Conservation (phyloP, 305 asterid genomes). For the Solanum chacoense region DNA sequence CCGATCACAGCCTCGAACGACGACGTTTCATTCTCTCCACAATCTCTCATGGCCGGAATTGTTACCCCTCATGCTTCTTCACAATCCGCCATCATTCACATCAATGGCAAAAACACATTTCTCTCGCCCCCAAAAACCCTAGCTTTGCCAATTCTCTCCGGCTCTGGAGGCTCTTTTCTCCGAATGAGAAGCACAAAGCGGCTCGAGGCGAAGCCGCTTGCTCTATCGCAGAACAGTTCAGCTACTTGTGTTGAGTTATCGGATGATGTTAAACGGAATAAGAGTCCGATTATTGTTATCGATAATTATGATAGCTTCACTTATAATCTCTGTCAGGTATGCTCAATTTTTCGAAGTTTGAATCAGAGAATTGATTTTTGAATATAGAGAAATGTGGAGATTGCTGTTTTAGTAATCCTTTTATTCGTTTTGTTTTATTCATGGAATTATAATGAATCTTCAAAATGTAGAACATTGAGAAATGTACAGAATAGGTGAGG, state of each 20-base stretch:
- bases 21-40: background rate
- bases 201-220: background rate
- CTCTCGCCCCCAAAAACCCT: background rate
- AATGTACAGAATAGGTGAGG: background rate
- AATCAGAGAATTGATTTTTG: background rate
- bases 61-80: background rate
- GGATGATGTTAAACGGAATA: background rate
- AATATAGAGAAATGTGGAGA: background rate
- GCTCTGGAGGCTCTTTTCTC: background rate
- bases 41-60: background rate
- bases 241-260: background rate
- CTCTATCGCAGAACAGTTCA: background rate
- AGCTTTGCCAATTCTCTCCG: background rate
- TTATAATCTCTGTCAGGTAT: conserved; percentile 94
- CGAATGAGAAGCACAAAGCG: background rate
- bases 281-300: conserved; percentile 57
- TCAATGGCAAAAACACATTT: background rate
- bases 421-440: background rate
- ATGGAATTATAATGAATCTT: background rate
- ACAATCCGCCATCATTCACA: background rate
- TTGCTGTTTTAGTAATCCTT: background rate
- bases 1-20: background rate
- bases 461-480: background rate
- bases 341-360: background rate
- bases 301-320: conserved; percentile 97